Evolutionary conservation across 441 rosid genomes (phyloP).

Genomic region (Viola pubescens): DNA sequence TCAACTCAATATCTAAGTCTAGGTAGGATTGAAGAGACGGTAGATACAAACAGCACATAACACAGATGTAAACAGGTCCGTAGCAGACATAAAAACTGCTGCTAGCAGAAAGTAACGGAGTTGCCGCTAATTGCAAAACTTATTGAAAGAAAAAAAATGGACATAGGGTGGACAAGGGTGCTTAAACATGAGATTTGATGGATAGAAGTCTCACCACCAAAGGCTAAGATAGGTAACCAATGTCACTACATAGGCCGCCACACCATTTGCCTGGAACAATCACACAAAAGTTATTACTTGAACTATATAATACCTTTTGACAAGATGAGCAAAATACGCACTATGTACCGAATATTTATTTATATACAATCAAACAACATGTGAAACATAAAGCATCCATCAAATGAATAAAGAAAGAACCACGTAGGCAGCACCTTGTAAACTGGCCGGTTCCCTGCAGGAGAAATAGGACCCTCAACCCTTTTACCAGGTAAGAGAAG

Average conservation of each 20-base stretch:
- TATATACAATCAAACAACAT: conserved; percentile 2
- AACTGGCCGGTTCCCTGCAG: conserved; percentile 73
- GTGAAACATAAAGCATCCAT: conserved; percentile 1
- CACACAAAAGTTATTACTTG: conserved; percentile 11
- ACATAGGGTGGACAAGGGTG: background rate
- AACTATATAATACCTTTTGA: background rate
- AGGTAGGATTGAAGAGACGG: too few species aligned
- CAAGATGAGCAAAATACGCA: too few species aligned
- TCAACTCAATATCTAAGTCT: too few species aligned
- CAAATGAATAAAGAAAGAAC: conserved; percentile 6
- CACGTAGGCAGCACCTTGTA: conserved; percentile 50
- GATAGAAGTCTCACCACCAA: conserved; percentile 69
- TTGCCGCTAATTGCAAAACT: background rate
- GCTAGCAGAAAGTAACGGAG: background rate
- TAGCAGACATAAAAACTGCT: too few species aligned
- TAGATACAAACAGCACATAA: too few species aligned
- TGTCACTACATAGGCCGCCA: conserved; percentile 73
- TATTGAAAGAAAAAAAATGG: background rate
- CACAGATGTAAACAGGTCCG: too few species aligned
- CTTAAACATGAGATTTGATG: background rate
- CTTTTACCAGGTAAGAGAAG: conserved; percentile 83
- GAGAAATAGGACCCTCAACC: conserved; percentile 86
- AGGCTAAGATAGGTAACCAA: conserved; percentile 67
- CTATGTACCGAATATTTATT: background rate
- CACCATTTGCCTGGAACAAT: conserved; percentile 74